Base-by-base conservation (phyloP, 495 filamentous ascomycete species). In the Penicillium lividum region DNA sequence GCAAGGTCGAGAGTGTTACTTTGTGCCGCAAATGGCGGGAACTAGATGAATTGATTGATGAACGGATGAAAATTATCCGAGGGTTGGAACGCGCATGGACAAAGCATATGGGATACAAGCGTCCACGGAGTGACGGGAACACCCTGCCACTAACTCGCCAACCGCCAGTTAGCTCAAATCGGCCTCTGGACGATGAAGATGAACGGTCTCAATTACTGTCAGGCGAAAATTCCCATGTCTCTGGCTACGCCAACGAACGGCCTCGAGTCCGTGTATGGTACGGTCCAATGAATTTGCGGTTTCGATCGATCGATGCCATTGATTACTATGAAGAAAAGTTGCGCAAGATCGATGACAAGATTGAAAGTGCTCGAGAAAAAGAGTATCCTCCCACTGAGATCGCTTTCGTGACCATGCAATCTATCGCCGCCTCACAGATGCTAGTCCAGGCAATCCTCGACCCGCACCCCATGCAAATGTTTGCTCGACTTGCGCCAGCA, bases 381-480 rank as follows among this genome's bases (percentile, higher is more conserved):
- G 85, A 88, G 15, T 97, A 90, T 66, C 74, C 80, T 8, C 81
- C 95, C 2, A 92, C 85, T 0, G 86, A 92, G 43, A 77, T 95
- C 34, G 95, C 95, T 7, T 98, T 98, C 70, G 91, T 99, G 33
- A 97, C 95, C 1, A 92, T 99, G 89, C 88, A 97, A 71, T 96
- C 92, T 16, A 91, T 93, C 58, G 89, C 91, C n/a, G 86, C 92
- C 25, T 85, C 82, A 56, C 94, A 98, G 77, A 95, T 97, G 89
- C 91, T 92, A 15, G 87, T 95, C 43, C 94, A 99, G 70, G 91
- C 95, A 0, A 85, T 92, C 5, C 82, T 99, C 29, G 93, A 97
- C 65, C 91, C 94, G 1, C 86, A 87, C 25, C 95, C 95, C 10
- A 86, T 89, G 65, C 86, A 87, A 51, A 77, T 98, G n/a, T 76